These are phyloP conservation scores for Sergeia podlipaevii DNA, from an alignment of 208 protist species.

Conservation along the genomic window DNA sequence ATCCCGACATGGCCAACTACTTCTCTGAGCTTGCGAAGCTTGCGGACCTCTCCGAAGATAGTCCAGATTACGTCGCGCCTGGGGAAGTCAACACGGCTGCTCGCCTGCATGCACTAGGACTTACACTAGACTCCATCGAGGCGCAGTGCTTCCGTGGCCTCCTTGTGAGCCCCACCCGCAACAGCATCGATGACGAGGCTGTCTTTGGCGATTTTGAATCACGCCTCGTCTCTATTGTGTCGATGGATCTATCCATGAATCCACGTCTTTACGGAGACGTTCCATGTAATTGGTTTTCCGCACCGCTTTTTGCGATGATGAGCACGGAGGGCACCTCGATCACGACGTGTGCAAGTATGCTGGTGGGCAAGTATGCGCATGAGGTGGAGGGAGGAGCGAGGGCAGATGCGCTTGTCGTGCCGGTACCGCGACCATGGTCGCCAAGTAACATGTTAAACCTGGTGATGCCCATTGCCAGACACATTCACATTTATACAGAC, in stretches of 20 bases:
- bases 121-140: slow-evolving; percentile 8
- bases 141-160: slow-evolving; percentile 7
- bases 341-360: slow-evolving; percentile 2
- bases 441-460: too few relatives aligned
- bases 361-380: background rate
- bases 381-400: background rate
- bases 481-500: too few relatives aligned
- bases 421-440: too few relatives aligned
- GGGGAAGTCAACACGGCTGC: background rate
- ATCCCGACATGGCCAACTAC: slow-evolving; percentile 40
- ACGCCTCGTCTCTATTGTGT: slow-evolving; percentile 26
- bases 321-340: too few relatives aligned
- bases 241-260: slow-evolving; percentile 39
- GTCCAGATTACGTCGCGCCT: background rate
- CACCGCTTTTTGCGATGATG: too few relatives aligned
- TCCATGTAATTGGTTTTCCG: slow-evolving; percentile 2
- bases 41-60: slow-evolving; percentile 12
- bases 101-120: background rate
- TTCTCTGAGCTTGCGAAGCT: slow-evolving; percentile 26
- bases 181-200: slow-evolving; percentile 20
- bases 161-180: slow-evolving; percentile 1
- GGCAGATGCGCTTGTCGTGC: background rate
- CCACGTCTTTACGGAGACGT: slow-evolving; percentile 21
- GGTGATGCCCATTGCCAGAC: too few relatives aligned
- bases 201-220: slow-evolving; percentile 41